These are phyloP conservation scores for Cyberlindnera subsufficiens DNA, from an alignment of 805 yeast genomes.

Conservation along the genomic window DNA sequence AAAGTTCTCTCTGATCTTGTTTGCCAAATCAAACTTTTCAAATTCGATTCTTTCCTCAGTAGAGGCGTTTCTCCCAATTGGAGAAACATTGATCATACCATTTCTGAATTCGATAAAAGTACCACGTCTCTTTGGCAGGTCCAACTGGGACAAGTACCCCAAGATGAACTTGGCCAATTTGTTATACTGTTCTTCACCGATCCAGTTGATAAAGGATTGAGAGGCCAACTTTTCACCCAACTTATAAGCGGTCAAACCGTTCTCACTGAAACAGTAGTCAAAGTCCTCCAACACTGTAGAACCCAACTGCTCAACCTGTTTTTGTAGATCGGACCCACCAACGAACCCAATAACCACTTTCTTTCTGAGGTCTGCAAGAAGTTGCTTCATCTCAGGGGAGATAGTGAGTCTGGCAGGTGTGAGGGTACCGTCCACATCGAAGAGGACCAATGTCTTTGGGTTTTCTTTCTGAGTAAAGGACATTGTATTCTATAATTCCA, in stretches of 20 bases:
- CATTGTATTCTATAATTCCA: conserved; percentile 22
- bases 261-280: conserved; percentile 95
- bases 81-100: conserved; percentile 98
- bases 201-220: conserved; percentile 91
- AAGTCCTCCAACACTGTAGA: conserved; percentile 68
- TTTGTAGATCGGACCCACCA: conserved; percentile 92
- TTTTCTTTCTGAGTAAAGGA: conserved; percentile 71
- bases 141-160: conserved; percentile 77
- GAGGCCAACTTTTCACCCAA: conserved; percentile 82
- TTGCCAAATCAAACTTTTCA: conserved; percentile 75
- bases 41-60: conserved; percentile 90
- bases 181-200: conserved; percentile 93
- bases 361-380: conserved; percentile 72
- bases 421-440: conserved; percentile 97
- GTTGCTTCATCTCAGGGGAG: conserved; percentile 70
- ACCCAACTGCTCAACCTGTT: conserved; percentile 96
- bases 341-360: conserved; percentile 95
- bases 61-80: conserved; percentile 97
- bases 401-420: conserved; percentile 90
- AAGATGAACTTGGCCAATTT: conserved; percentile 80
- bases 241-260: conserved; percentile 97
- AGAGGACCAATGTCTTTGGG: conserved; percentile 83
- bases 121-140: conserved; percentile 96
- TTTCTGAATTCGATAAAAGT: conserved; percentile 98
- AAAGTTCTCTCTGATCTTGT: conserved; percentile 78